Evolutionary conservation across 176 grass and related monocot genomes (phyloP), one percentile per base, ranked within the genome.

Genomic region (Aegilops sharonensis): DNA sequence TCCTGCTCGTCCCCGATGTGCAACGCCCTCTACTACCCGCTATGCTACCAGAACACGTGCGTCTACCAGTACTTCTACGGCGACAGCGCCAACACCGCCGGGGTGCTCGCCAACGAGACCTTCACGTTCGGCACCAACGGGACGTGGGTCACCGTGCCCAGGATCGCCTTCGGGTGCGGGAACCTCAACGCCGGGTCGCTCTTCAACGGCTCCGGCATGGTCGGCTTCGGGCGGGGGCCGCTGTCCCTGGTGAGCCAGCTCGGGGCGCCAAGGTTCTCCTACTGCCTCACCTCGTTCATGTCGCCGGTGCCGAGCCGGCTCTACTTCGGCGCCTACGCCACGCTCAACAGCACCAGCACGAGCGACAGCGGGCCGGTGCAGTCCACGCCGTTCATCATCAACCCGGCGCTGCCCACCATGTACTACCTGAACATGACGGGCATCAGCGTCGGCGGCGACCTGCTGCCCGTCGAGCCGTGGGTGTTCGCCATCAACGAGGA

Each of bases 181-280:
- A 90, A 47, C 20, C 63, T 93, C 4, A 98, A 98, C 84, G 59
- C 90, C 2, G 93, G 95, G 9, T 77, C 68, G 24, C 86, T 98
- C 42, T 83, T 72, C 79, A 95, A 98, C 32, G 75, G 89, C 50
- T 95, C 95, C 11, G 93, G 95, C 77, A 95, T 95, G 91, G 91
- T 95, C n/a, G 95, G 95, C 5, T 91, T 98, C 71, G 95, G 93
- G 23, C 87, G 89, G 4, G 93, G 92, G 0, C 21, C 91, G 6
- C 78, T 95, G 64, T 98, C 93, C 14, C 85, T 98, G 72, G 78
- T 91, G 0, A 91, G 86, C 78, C 95, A 98, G 73, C 45, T 98
- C 8, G 68, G 75, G 13, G 39, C 37, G 1, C 45, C 42, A 11
- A 90, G 83, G 77, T 98, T 98, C 86, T 89, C 95, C 59, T 95